Base-by-base conservation (phyloP, 2,329 filamentous ascomycete species). In the Cadophora malorum region DNA sequence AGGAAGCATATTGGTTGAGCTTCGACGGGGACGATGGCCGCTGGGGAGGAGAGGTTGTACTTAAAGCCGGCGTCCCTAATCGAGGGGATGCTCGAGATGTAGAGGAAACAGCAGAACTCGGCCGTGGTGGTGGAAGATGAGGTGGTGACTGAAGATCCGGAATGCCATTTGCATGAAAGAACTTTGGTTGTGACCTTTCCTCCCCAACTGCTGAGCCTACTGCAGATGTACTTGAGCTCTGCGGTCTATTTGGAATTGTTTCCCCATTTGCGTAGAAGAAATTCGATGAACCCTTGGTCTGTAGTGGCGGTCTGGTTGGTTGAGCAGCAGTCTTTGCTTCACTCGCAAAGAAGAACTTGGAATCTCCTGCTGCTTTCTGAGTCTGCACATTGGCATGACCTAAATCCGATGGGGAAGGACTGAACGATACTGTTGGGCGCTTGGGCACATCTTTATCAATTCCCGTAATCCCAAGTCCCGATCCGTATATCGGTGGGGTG, bases 341-440 rank as follows among this genome's bases (percentile, higher is more conserved):
- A 78, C 90, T 93, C 33, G 94, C 96, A 78, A 96, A 94, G 79
- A 99, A 97, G 84, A 98, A 98, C 81, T 93, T 95, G 64, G 90
- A 81, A 63, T 86, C 85, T 23, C 62, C 70, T 35, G 68, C 41
- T 21, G 73, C 56, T 55, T 73, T 69, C 41, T 74, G 65, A 12
- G 55, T 59, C 28, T 78, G 73, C 68, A 73, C 77, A 55, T 72
- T 67, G 64, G 74, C 69, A 25, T 65, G 71, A 21, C 74, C 74
- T 8, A 71, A 69, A 16, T 83, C 80, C 41, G 79, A 78, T 14
- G 78, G 75, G 7, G 76, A 73, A 6, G 83, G 76, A 71, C 76
- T 80, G 68, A 84, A 83, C 23, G 81, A 79, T 23, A 82, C 79
- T 12, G 75, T 73, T 33, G 70, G 68, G 50, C 73, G 70, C 67